Conservation (phyloP, 2,329 filamentous ascomycete genomes). For the Diplodia mutila region DNA sequence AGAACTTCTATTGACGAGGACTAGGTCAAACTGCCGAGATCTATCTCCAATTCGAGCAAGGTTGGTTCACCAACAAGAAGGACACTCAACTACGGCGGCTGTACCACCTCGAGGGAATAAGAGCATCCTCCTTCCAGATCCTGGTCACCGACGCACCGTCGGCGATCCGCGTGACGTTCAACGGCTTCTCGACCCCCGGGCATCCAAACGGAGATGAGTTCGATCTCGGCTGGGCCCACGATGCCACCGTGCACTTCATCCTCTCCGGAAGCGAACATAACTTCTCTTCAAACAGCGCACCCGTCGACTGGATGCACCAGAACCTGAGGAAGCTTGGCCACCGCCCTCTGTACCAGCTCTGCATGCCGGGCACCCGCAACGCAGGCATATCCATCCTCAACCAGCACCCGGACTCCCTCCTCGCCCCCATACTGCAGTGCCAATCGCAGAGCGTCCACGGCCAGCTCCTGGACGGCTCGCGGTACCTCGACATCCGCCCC, state of each 20-base stretch:
- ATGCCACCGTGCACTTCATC: slow-evolving; percentile 43
- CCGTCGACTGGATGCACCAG: slow-evolving; percentile 47
- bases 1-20: too few relatives aligned
- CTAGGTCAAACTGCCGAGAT: not conserved
- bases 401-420: slow-evolving; percentile 42
- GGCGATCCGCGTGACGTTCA: not conserved
- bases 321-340: slow-evolving; percentile 43
- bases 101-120: not conserved
- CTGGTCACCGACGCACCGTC: not conserved
- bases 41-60: not conserved
- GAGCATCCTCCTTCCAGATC: not conserved
- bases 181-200: not conserved
- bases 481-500: slow-evolving; percentile 55
- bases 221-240: slow-evolving; percentile 39
- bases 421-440: slow-evolving; percentile 23
- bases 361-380: slow-evolving; percentile 55
- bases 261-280: slow-evolving; percentile 42
- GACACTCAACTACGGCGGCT: not conserved
- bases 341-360: slow-evolving; percentile 50
- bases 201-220: not conserved
- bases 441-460: slow-evolving; percentile 46
- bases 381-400: slow-evolving; percentile 53
- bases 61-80: not conserved
- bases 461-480: slow-evolving; percentile 51
- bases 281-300: slow-evolving; percentile 42